phyloP scores from a whole-genome alignment of 495 filamentous ascomycete species.

The Xanthoparmelia taractica region DNA sequence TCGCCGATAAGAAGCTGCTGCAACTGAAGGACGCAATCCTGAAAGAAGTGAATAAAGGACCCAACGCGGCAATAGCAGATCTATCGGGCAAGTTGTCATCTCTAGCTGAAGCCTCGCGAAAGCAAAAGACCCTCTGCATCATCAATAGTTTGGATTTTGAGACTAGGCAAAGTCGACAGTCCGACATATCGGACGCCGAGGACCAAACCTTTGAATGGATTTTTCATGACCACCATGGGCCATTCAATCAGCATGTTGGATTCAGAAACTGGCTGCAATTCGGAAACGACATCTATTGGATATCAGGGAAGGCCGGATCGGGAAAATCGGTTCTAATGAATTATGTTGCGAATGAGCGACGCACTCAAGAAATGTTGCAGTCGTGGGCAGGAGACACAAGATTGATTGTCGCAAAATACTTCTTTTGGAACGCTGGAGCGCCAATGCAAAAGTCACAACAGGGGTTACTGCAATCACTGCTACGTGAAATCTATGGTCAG shows the following conservation, averaged over 20 bases:
- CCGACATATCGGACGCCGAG: constrained; percentile 9
- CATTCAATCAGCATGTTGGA: neutral
- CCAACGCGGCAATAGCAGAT: neutral
- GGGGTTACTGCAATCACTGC: constrained; percentile 38
- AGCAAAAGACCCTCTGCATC: constrained; percentile 7
- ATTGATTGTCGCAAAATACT: constrained; percentile 34
- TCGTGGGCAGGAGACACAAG: constrained; percentile 9
- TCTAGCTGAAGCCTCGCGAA: constrained; percentile 1
- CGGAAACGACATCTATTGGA: constrained; percentile 32
- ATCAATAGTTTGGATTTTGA: constrained; percentile 6
- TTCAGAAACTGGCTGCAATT: constrained; percentile 29
- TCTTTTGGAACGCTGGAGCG: constrained; percentile 41
- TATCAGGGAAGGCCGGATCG: constrained; percentile 29
- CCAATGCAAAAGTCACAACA: constrained; percentile 36
- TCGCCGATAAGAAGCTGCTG: neutral
- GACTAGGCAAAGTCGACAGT: constrained; percentile 1
- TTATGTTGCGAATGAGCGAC: constrained; percentile 24
- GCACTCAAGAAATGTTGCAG: constrained; percentile 16
- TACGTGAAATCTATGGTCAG: constrained; percentile 34
- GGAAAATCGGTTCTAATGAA: constrained; percentile 43
- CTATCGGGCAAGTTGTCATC: constrained; percentile 3
- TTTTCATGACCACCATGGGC: constrained; percentile 1
- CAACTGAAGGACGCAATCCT: constrained; percentile 8
- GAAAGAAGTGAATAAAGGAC: neutral
- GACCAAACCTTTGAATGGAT: constrained; percentile 15